A percentile compares a stretch with the other conserved stretches of the same genome.
Evolutionary conservation across 176 grass and related monocot species (phyloP).

Genomic region (Rhipidocladum racemiflorum): DNA sequence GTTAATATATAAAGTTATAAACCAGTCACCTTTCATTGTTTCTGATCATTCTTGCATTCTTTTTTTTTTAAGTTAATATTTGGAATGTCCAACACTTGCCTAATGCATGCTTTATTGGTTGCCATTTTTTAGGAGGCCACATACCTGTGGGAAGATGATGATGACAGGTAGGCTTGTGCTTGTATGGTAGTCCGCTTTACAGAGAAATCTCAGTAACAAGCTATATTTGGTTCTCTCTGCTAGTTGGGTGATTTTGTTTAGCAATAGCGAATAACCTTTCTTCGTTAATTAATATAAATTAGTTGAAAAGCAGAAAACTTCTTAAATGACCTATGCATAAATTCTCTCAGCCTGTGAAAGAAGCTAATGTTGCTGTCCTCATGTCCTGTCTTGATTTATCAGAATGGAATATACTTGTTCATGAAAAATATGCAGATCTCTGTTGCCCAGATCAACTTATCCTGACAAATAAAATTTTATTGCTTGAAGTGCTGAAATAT

Average conservation of each 20-base stretch:
- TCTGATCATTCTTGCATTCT: constrained; percentile 8
- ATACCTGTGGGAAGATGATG: constrained; percentile 98
- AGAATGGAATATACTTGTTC: background rate
- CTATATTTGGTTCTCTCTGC: background rate
- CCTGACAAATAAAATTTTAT: constrained; percentile 5
- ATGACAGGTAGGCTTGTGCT: constrained; percentile 63
- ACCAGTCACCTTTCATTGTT: background rate
- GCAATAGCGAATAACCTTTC: background rate
- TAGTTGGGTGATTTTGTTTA: background rate
- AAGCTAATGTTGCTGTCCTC: background rate
- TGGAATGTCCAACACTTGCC: constrained; percentile 10
- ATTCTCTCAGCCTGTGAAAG: background rate
- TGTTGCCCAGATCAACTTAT: background rate
- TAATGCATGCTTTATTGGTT: constrained; percentile 18
- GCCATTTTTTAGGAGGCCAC: constrained; percentile 68
- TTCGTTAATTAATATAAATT: background rate
- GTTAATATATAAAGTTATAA: constrained; percentile 22
- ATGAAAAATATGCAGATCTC: background rate
- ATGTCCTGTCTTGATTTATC: constrained; percentile 1
- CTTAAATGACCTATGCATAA: background rate
- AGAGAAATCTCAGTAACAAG: background rate
- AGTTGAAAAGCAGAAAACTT: background rate
- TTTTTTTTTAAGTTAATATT: constrained; percentile 14
- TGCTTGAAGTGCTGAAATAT: background rate
- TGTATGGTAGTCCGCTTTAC: background rate